Base-by-base conservation (phyloP, 2,329 filamentous ascomycete genomes). In the Alternaria burnsii region DNA sequence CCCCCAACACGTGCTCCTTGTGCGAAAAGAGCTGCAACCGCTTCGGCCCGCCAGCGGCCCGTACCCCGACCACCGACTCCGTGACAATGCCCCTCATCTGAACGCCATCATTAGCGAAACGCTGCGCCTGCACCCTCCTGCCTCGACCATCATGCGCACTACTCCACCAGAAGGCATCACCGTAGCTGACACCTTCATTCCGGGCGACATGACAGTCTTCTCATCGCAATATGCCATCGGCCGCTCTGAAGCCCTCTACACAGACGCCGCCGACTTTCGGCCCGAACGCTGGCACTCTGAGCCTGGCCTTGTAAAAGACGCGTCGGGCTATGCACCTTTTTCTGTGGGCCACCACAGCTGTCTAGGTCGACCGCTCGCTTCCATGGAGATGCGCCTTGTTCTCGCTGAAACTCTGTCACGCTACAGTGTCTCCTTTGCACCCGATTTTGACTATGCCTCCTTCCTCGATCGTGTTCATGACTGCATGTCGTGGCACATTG, bases 41-140 rank as follows among this genome's bases (percentile, higher is more conserved):
- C 24, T 47, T 30, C 43, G 43, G 22, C 22, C 43, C 26, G 22
- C 43, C 16, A 30, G 14, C 24, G 43, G 43, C 5, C 12, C 43
- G 5, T 47, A 28, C 26, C 24, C 43, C 43, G 22, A 47, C 16
- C 43, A 47, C 22, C 43, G 43, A n/a, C 22, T 47, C 43, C 26
- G 22, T 30, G 24, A 47, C 16, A 18, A 44, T 34, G 32, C 32
- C 5, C 43, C 42, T 9, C 43, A 47, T 47, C 34, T 59, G 4
- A 58, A 75, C 70, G 2, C 65, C 34, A 14, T 58, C 36, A 51
- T 59, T 22, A 42, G 42, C 43, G 52, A 59, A 41, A 58, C 53
- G 4, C 48, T 78, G 54, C 66, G 80, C 0, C 58, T 81, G 10
- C 74, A 80, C 24, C 77, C 79, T 1, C 71, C 78, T 1, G 63